Base-by-base conservation (phyloP, 108 stramenopile species). In the Pseudonitzschia multiseries region DNA sequence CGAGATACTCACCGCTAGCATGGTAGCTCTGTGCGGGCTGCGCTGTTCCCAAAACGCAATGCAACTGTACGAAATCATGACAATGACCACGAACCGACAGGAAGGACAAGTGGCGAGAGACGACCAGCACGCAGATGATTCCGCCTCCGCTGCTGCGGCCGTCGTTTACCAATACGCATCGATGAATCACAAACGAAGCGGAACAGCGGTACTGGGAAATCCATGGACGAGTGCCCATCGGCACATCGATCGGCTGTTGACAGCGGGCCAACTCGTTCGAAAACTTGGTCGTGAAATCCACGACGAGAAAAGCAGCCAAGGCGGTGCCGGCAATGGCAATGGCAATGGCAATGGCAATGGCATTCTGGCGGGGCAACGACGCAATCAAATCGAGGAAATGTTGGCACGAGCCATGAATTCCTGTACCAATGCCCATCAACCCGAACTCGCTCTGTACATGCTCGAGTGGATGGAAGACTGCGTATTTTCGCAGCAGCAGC, bases 21-120 rank as follows among this genome's bases (percentile, higher is more conserved):
- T 79, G 56, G 79, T 77, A 22, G 78, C 87, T 17, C 74, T 88
- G 14, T 78, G 75, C 29, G 80, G 82, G n/a, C 63, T 88, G 6
- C 84, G 84, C 1, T 83, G 79, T 36, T 53, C 63, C 68, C 40
- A 71, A 26, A 43, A 68, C n/a, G 79, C 83, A 14, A 36, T 68
- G 21, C 32, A 18, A 6, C 71, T 84, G 22, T 78, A 67, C 29
- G 31, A 61, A 36, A 33, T n/a, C n/a, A n/a, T n/a, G n/a, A n/a
- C 62, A 46, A 68, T 24, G 41, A 24, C 33, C 9, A 28, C 8
- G 24, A 22, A 56, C 1, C 8, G 42, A 48, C 13, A 1, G 46
- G 14, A 3, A 3, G 46, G 46, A 18, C 4, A 36, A 36, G 2
- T 10, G 9, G 46, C 4, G 1, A 1, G 46, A 3, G 46, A 48